Evolutionary conservation across 768 basidiomycete genomes (phyloP), one percentile per base, ranked within the genome.

Genomic region (Leucosporidium creatinivorum): DNA sequence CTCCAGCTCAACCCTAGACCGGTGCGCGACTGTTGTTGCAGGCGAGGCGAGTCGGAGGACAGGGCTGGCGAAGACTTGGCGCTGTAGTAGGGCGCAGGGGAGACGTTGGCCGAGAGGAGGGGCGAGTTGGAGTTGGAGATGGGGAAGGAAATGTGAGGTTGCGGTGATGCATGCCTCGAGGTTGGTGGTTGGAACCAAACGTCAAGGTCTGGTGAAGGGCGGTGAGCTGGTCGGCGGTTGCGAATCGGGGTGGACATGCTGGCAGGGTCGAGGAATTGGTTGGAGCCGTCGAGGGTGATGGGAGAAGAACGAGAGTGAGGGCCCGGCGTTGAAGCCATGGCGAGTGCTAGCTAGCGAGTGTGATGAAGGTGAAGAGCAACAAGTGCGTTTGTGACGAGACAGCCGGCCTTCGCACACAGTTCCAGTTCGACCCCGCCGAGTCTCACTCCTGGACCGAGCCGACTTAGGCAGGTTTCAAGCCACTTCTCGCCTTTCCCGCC

Each of bases 91-190:
- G 52, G 28, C 25, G 52, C 28, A 7, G 25, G n/a, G 25, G 25
- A 25, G n/a, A 9, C 4, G 23, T 25, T 25, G 5, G 66, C 4
- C 62, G 69, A 9, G 50, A 63, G 13, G 63, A 57, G 0, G 65
- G 65, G 21, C 61, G 69, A 19, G 62, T 52, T 26, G 52, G 25
- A 15, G 63, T 36, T 26, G 62, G 54, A 8, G 65, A 54, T 23
- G 9, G 69, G 69, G 58, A 71, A 67, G 25, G 60, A 56, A 48
- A 67, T 65, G 23, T 56, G 47, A 23, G 63, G 69, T 48, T 62
- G 63, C n/a, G 25, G 66, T 19, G 54, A 47, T 54, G 47, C 1
- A 28, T 58, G 6, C 12, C n/a, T 31, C 15, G 39, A 44, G 30
- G 55, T 4, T 0, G 56, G 58, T 25, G 61, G 59, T 21, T 58